Evolutionary conservation across 2,329 filamentous ascomycete species (phyloP), one percentile per base, ranked within the genome.

Genomic region (Colletotrichum cuscutae): DNA sequence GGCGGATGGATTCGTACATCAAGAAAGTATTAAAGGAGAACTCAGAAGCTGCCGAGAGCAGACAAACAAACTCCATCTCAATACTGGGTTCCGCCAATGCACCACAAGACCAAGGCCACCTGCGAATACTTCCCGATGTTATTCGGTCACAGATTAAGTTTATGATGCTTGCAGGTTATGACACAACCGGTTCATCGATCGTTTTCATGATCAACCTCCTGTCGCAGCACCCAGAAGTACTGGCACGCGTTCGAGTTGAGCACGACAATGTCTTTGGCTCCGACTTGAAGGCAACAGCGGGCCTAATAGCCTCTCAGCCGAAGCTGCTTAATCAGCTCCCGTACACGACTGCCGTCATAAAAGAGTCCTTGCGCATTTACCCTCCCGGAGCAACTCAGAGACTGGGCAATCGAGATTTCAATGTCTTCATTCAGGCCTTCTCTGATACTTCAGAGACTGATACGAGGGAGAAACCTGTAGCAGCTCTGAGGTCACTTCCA

Each of bases 321-420:
- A 77, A 82, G 32, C 80, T 86, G 3, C 80, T 90, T 57, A 88
- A 87, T 76, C 81, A 84, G 42, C 81, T 91, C n/a, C 82, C 84
- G 0, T 90, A 88, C 76, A 88, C 87, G 3, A 80, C 56, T 24
- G 82, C 82, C 8, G 80, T 84, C 2, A 79, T 84, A 67, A 84
- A 84, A 75, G 83, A 85, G 65, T 76, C 76, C 0, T 75, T 84
- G 7, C 76, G 82, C 0, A 69, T 84, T 11, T 79, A 82, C 52
- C 80, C 83, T 0, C 80, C 81, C 0, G 82, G 78, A 0, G 79
- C 77, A 1, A 79, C 78, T 5, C 79, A 79, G 12, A 79, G 82
- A 0, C 54, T 46, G n/a, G 54, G 62, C 4, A 56, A 60, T 32
- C 42, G 56, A 0, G 62, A 35, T 5, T 71, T 71, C 57, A 13